These are phyloP conservation scores for Exophiala xenobiotica DNA, from an alignment of 2,329 filamentous ascomycete genomes.

Conservation along the genomic window DNA sequence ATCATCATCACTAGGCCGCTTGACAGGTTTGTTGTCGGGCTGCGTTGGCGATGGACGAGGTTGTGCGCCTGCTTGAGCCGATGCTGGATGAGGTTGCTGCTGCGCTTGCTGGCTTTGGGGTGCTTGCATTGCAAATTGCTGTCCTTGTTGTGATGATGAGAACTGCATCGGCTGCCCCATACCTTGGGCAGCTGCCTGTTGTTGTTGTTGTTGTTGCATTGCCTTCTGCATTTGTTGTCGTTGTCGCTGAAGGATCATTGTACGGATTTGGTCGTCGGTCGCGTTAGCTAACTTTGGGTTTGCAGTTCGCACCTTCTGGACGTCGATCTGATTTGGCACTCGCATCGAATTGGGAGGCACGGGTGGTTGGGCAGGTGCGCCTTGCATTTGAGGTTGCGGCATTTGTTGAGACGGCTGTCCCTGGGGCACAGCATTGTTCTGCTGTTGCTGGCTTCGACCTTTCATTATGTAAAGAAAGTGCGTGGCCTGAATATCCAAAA, in stretches of 20 bases:
- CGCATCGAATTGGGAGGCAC: slow-evolving; percentile 14
- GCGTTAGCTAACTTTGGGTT: slow-evolving; percentile 22
- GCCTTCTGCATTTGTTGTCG: slow-evolving; percentile 20
- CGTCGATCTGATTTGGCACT: slow-evolving; percentile 17
- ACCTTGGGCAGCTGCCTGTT: slow-evolving; percentile 19
- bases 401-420: slow-evolving; percentile 13
- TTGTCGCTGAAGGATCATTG: slow-evolving; percentile 23
- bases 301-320: slow-evolving; percentile 20
- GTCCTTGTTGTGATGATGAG: slow-evolving; percentile 18
- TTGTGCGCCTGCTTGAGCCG: slow-evolving; percentile 17
- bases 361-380: slow-evolving; percentile 7
- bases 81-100: slow-evolving; percentile 16
- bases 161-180: slow-evolving; percentile 18
- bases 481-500: slow-evolving; percentile 25
- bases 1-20: slow-evolving; percentile 48
- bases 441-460: slow-evolving; percentile 20
- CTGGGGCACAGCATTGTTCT: slow-evolving; percentile 16
- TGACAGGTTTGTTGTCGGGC: slow-evolving; percentile 44
- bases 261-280: slow-evolving; percentile 25
- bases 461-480: slow-evolving; percentile 27
- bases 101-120: slow-evolving; percentile 16
- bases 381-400: slow-evolving; percentile 15
- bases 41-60: slow-evolving; percentile 22
- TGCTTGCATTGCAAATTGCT: slow-evolving; percentile 19
- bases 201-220: slow-evolving; percentile 21